Evolutionary conservation across 202 grass and related monocot genomes (phyloP), one percentile per base, ranked within the genome.

Genomic region (Schoenoplectus tabernaemontani): DNA sequence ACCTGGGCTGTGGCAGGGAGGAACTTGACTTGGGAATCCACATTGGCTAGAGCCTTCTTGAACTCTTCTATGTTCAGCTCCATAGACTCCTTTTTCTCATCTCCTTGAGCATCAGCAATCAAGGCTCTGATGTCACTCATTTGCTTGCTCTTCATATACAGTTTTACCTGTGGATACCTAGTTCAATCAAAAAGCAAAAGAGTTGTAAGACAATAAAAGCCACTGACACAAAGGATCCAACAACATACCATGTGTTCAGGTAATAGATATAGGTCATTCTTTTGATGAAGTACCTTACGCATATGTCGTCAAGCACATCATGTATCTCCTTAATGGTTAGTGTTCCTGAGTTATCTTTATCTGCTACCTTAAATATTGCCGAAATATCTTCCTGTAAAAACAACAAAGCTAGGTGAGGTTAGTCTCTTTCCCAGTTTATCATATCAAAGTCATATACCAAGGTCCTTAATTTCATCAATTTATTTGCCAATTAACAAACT

Each of bases 1-100:
- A 99, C 96, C 96, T 99, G 96, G 61, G 96, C 96, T 34, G 96
- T 95, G 59, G 96, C 92, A 80, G 96, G 96, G 38, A 99, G 87
- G 90, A 82, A 86, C 78, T 99, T 99, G 59, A 99, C 91, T 92
- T 95, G 91, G 0, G 96, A 99, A 89, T 95, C 96, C 11, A 95
- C 91, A 19, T 91, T 86, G 54, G 89, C 87, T 82, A 99, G 92
- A 78, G 92, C 96, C 62, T 89, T 99, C 86, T 95, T 99, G 77
- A 99, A 99, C 41, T 99, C 96, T 86, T 95, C 90, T 76, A 99
- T 95, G 73, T 84, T 87, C 68, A 99, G 46, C 17, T 91, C 96
- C 67, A 92, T 36, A 53, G 87, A 88, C 86, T 95, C 89, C 91
- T 95, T 98, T 48, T 94, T 46, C 20, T 76, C 54, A 64, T 92